Percentiles rank a stretch among this genome's conserved stretches.
phyloP scores from a whole-genome alignment of 257 asterid genomes.

The Fraxinus americana region DNA sequence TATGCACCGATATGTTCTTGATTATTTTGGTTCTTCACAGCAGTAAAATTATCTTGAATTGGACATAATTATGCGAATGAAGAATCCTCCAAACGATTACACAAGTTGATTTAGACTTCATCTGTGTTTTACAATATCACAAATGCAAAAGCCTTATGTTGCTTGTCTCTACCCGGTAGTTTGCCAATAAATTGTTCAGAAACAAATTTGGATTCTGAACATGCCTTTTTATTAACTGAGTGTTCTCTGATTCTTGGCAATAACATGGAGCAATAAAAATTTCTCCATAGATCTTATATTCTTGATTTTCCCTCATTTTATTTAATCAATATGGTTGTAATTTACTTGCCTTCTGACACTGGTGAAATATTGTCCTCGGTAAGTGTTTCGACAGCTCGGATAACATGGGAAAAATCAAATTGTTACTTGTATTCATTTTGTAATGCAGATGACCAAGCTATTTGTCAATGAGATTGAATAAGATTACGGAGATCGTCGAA shows the following conservation, averaged over 20 bases:
- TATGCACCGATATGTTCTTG: not conserved
- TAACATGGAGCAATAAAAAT: not conserved
- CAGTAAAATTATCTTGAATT: not conserved
- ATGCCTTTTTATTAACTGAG: not conserved
- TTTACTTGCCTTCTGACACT: slow-evolving; percentile 1
- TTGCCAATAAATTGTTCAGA: slow-evolving; percentile 8
- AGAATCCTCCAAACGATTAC: not conserved
- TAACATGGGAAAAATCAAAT: not conserved
- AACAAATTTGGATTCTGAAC: slow-evolving; percentile 1
- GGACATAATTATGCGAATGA: not conserved
- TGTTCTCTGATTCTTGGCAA: not conserved
- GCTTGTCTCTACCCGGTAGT: not conserved
- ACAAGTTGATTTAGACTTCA: slow-evolving; percentile 5
- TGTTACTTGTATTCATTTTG: not conserved
- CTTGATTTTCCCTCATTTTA: not conserved
- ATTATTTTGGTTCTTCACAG: slow-evolving; percentile 4
- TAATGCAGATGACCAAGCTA: not conserved
- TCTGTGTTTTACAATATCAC: not conserved
- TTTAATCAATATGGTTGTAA: not conserved
- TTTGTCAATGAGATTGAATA: not conserved
- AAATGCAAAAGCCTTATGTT: not conserved
- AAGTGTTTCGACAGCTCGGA: not conserved
- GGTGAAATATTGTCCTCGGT: not conserved
- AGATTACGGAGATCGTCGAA: too few species aligned
- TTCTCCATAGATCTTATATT: not conserved